Evolutionary conservation across 2,329 filamentous ascomycete genomes (phyloP), one percentile per base, ranked within the genome.

Genomic region (Clarireedia paspali): DNA sequence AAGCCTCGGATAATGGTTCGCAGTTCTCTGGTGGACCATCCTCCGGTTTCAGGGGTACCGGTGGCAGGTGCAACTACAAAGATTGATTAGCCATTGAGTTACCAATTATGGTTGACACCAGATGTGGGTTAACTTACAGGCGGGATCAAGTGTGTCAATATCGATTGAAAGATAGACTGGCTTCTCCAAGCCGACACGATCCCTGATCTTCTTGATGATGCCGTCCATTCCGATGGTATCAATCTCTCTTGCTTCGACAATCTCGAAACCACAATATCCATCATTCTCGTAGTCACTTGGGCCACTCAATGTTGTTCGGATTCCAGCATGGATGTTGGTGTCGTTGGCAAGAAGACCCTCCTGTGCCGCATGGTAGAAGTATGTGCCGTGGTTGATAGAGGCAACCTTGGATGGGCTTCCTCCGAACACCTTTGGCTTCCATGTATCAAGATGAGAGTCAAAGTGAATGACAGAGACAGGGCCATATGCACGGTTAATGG

Each of bases 101-200:
- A 3, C 5, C 1, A 6, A 27, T 7, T 7, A 56, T 34, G 46
- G 3, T 20, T 40, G 7, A 47, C 17, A 27, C 6, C 6, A n/a
- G 14, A 36, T 17, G 38, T 17, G 46, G 50, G 20, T 39, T 47
- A 38, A 72, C 78, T 70, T 70, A 83, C 80, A 92, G 5, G 88
- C 88, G 6, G 91, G 90, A 68, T 95, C 90, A 3, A 95, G 76
- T 0, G 89, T 91, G 67, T 95, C 90, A 64, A 95, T 95, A 67
- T 96, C 91, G 47, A 95, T 85, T 6, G 83, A 88, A 34, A 95
- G 73, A 67, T 95, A 95, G 0, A 94, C 87, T 0, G 89, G 89
- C 59, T 83, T 84, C 53, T 78, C 77, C 23, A 84, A 86, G 7
- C 88, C 88, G 17, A 95, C 87, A 24, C 88, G 78, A 3, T 89